Conservation (phyloP, 192 early-diverging fungal genomes). For the Dissophora ornata region DNA sequence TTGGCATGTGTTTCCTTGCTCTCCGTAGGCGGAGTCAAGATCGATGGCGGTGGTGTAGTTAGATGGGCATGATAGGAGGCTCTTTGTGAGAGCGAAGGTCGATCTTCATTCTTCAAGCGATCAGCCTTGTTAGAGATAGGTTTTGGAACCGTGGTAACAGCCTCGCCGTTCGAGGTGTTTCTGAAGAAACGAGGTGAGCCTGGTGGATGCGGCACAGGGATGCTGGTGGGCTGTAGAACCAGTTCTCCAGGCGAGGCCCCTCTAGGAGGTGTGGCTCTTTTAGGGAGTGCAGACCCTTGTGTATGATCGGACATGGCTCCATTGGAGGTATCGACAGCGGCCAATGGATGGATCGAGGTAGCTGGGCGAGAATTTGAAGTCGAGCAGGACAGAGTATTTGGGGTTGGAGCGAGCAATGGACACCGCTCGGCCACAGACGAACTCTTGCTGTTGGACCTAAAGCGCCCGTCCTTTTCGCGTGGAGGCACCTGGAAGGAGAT, state of each 20-base stretch:
- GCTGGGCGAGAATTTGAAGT: conserved; percentile 8
- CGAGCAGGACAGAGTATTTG: background rate
- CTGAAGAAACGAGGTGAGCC: conserved; percentile 30
- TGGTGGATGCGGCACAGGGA: conserved; percentile 7
- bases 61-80: conserved; percentile 55
- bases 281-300: background rate
- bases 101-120: conserved; percentile 28
- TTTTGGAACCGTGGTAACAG: conserved; percentile 33
- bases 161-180: conserved; percentile 12
- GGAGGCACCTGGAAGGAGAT: conserved; percentile 65
- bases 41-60: conserved; percentile 33
- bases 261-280: background rate
- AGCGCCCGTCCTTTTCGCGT: conserved; percentile 56
- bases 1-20: conserved; percentile 19
- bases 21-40: conserved; percentile 17
- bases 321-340: conserved; percentile 53
- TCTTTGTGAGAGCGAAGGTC: conserved; percentile 20
- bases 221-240: conserved; percentile 17
- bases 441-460: conserved; percentile 29
- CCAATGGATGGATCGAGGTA: conserved; percentile 55
- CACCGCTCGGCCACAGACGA: conserved; percentile 12
- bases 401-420: background rate
- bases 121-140: conserved; percentile 35
- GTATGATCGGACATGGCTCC: conserved; percentile 23
- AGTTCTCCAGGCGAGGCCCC: background rate